phyloP scores from a whole-genome alignment of 192 early-diverging fungal genomes.

The Backusella luteola region DNA sequence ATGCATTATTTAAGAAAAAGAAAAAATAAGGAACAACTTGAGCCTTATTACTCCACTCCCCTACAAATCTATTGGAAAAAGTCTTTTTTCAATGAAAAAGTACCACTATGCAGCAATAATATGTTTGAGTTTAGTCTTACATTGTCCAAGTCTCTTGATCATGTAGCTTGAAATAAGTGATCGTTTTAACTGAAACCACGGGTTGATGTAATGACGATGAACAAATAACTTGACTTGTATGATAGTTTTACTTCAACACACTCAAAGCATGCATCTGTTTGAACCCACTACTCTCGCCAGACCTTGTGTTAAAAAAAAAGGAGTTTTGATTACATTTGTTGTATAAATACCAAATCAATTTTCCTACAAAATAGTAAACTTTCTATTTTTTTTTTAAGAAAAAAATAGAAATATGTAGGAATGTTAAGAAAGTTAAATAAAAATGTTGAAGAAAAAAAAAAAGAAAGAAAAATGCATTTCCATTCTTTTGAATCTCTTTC shows the following conservation, averaged over 20 bases:
- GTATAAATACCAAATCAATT: background rate
- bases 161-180: background rate
- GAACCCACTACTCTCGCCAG: background rate
- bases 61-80: background rate
- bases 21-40: background rate
- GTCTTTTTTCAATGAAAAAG: background rate
- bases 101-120: too few species aligned
- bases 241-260: too few species aligned
- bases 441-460: background rate
- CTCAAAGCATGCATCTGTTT: background rate
- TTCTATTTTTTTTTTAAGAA: background rate
- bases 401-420: background rate
- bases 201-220: background rate
- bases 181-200: background rate
- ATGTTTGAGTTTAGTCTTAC: too few species aligned
- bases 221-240: too few species aligned
- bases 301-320: background rate
- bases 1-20: background rate
- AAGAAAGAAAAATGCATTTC: background rate
- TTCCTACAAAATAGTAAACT: background rate
- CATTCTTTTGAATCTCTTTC: background rate
- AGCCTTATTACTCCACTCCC: background rate
- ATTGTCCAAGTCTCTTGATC: background rate
- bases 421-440: background rate
- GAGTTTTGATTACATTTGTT: background rate